These are phyloP conservation scores for Megacollybia marginata DNA, from an alignment of 768 basidiomycete species.

Conservation along the genomic window DNA sequence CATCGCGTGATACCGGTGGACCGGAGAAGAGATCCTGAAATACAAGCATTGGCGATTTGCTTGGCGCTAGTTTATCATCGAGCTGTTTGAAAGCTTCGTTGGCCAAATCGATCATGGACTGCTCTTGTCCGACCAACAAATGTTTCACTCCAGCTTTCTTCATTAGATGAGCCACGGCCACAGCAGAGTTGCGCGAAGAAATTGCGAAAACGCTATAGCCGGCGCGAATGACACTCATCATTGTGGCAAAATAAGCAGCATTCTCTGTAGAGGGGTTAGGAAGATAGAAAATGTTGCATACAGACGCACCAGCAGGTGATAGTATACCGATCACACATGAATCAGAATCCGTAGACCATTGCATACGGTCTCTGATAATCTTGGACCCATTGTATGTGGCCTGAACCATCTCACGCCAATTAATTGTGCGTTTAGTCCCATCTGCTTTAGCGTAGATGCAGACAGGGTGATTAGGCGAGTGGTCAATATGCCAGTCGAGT, in stretches of 20 bases:
- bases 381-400: slow-evolving; percentile 14
- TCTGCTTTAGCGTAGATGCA: slow-evolving; percentile 14
- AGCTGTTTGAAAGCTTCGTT: slow-evolving; percentile 7
- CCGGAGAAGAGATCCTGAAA: slow-evolving; percentile 5
- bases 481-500: slow-evolving; percentile 15
- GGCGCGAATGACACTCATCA: slow-evolving; percentile 27
- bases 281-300: background rate
- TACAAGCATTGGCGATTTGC: background rate
- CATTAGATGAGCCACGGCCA: slow-evolving; percentile 40
- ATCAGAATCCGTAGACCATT: background rate
- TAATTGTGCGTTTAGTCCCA: slow-evolving; percentile 7
- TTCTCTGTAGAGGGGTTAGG: slow-evolving; percentile 10
- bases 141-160: slow-evolving; percentile 12
- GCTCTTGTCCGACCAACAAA: slow-evolving; percentile 17
- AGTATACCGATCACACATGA: slow-evolving; percentile 4
- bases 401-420: slow-evolving; percentile 15
- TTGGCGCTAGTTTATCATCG: background rate
- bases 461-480: slow-evolving; percentile 16
- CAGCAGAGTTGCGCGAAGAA: slow-evolving; percentile 37
- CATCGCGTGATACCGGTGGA: background rate
- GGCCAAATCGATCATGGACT: slow-evolving; percentile 11
- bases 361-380: slow-evolving; percentile 2
- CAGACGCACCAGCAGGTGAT: slow-evolving; percentile 1
- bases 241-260: slow-evolving; percentile 9
- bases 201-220: slow-evolving; percentile 29